phyloP scores from a whole-genome alignment of 176 grass and related monocot genomes.

The Avena insularis region DNA sequence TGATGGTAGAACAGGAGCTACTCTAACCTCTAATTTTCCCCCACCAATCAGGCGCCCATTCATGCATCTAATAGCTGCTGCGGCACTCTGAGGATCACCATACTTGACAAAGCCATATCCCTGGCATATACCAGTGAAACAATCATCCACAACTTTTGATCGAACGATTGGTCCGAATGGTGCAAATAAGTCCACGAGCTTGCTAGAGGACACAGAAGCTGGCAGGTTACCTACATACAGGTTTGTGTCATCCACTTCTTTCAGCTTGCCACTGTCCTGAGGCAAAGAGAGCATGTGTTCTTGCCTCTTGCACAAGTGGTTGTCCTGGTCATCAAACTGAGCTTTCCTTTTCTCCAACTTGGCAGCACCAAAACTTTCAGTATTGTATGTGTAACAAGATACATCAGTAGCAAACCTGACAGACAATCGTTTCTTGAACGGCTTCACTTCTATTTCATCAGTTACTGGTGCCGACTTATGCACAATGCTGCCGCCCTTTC shows the following conservation, averaged over 20 bases:
- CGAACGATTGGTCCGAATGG: constrained; percentile 59
- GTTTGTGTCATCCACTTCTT: constrained; percentile 47
- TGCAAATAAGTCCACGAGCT: constrained; percentile 57
- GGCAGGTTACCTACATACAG: constrained; percentile 59
- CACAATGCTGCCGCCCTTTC: not conserved
- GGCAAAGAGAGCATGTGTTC: constrained; percentile 19
- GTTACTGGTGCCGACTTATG: not conserved
- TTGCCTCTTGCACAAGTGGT: constrained; percentile 42
- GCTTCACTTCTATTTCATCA: constrained; percentile 28
- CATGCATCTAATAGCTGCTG: constrained; percentile 54
- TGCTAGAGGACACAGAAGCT: constrained; percentile 45
- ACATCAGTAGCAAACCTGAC: constrained; percentile 52
- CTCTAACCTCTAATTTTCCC: constrained; percentile 55
- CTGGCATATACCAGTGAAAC: constrained; percentile 53
- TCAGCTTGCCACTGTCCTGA: constrained; percentile 23
- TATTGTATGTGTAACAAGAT: constrained; percentile 39
- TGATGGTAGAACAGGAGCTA: constrained; percentile 37
- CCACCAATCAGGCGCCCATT: constrained; percentile 59
- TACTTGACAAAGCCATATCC: constrained; percentile 77
- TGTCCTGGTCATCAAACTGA: constrained; percentile 52
- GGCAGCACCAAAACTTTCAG: constrained; percentile 47
- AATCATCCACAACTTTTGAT: constrained; percentile 59
- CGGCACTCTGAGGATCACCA: constrained; percentile 57
- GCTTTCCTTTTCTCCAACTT: constrained; percentile 60
- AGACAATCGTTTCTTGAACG: constrained; percentile 44